phyloP scores from a whole-genome alignment of 306 rosid genomes.

The Medicago lupulina region DNA sequence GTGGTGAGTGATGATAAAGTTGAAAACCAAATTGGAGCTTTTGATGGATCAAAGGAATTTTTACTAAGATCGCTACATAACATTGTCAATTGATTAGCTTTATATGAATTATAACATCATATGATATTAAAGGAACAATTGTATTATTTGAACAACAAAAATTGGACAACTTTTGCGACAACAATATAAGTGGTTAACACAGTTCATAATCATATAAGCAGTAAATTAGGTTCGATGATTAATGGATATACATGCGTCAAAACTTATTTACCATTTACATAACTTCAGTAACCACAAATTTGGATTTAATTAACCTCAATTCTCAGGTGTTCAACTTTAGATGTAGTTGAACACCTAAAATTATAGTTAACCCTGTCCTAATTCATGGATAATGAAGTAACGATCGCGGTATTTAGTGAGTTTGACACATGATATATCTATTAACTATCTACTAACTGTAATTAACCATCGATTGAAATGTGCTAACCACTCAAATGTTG shows the following conservation, averaged over 20 bases:
- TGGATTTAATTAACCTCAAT: no score
- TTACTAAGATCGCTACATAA: constrained; percentile 83
- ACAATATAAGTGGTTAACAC: neutral
- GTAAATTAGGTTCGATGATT: no score
- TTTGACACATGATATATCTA: no score
- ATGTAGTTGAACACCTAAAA: no score
- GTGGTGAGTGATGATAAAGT: constrained; percentile 72
- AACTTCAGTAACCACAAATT: no score
- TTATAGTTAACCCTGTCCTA: no score
- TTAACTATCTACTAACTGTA: neutral
- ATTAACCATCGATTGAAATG: neutral
- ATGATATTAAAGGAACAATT: neutral
- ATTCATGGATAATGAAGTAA: no score
- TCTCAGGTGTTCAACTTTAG: no score
- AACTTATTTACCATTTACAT: no score
- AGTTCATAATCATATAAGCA: neutral
- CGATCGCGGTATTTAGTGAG: no score
- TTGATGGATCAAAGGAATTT: constrained; percentile 74
- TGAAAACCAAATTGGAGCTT: constrained; percentile 81
- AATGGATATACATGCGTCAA: no score
- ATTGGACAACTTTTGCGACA: neutral
- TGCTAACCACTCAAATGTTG: neutral
- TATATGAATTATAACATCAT: constrained; percentile 36
- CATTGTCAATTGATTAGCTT: constrained; percentile 15
- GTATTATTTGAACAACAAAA: neutral